Percentiles rank a stretch among this genome's conserved stretches.
Evolutionary conservation across 2,329 filamentous ascomycete species (phyloP).

Genomic region (Coniochaeta sp.): DNA sequence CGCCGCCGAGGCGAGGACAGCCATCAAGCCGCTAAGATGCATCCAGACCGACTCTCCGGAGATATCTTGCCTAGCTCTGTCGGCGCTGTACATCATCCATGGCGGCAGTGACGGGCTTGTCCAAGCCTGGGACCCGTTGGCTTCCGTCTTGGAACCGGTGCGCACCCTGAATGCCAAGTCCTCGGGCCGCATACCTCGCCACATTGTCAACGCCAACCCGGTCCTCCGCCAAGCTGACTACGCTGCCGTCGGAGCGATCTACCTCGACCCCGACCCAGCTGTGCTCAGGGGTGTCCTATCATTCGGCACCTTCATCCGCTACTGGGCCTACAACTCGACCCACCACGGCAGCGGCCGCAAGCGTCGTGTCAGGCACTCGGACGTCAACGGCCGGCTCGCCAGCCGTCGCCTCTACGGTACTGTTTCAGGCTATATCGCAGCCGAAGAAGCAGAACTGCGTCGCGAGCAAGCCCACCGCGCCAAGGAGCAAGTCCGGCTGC

Average conservation of each 20-base stretch:
- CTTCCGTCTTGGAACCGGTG: constrained; percentile 69
- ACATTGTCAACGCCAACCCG: constrained; percentile 48
- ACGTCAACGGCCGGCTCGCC: constrained; percentile 42
- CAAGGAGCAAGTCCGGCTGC: constrained; percentile 64
- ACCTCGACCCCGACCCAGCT: constrained; percentile 80
- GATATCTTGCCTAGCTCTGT: constrained; percentile 75
- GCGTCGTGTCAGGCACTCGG: constrained; percentile 66
- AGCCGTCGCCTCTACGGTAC: constrained; percentile 56
- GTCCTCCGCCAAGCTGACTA: constrained; percentile 64
- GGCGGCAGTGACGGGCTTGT: constrained; percentile 93
- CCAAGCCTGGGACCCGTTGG: constrained; percentile 94
- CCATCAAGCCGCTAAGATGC: constrained; percentile 64
- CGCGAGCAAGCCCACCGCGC: constrained; percentile 60
- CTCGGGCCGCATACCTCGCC: constrained; percentile 72
- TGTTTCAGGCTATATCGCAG: constrained; percentile 74
- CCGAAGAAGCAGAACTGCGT: constrained; percentile 76
- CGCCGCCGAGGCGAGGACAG: constrained; percentile 50
- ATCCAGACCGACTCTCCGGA: constrained; percentile 89
- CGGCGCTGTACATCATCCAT: constrained; percentile 82
- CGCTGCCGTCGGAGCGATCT: constrained; percentile 76
- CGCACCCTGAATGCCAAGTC: constrained; percentile 83
- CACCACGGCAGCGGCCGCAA: constrained; percentile 71
- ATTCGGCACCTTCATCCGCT: constrained; percentile 79
- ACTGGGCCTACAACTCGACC: constrained; percentile 88
- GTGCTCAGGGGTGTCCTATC: constrained; percentile 79